Evolutionary conservation across 768 basidiomycete species (phyloP).

Genomic region (Mycena latifolia): DNA sequence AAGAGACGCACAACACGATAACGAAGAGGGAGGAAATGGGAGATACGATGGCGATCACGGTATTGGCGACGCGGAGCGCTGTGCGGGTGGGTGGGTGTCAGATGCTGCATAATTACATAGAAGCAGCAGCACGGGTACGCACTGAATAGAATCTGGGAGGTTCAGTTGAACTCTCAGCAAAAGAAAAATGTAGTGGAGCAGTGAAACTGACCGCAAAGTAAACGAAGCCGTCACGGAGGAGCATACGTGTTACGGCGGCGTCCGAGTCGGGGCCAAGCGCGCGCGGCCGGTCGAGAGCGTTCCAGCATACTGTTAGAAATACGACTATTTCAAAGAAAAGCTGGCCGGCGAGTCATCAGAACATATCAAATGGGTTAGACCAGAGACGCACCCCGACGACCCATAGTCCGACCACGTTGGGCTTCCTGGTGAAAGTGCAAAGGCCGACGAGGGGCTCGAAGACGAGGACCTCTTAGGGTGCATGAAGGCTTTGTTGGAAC

Average conservation of each 20-base stretch:
- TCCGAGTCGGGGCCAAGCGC: neutral
- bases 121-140: neutral
- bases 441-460: slow-evolving; percentile 29
- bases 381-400: slow-evolving; percentile 31
- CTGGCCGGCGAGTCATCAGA: neutral
- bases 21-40: slow-evolving; percentile 14
- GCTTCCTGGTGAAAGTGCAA: slow-evolving; percentile 39
- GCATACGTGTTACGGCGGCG: neutral
- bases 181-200: neutral
- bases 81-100: neutral
- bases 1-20: slow-evolving; percentile 20
- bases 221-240: neutral
- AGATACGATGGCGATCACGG: slow-evolving; percentile 10
- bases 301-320: slow-evolving; percentile 44
- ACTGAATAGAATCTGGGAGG: neutral
- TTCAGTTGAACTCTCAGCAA: no score
- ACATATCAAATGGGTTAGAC: neutral
- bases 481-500: no score
- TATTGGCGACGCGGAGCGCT: slow-evolving; percentile 18
- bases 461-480: neutral
- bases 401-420: slow-evolving; percentile 42
- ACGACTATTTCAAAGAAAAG: slow-evolving; percentile 46
- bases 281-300: slow-evolving; percentile 42
- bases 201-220: slow-evolving; percentile 23
- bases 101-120: no score